A percentile compares a stretch with the other conserved stretches of the same genome.
These are phyloP conservation scores for Orbilia ellipsospora DNA, from an alignment of 2,329 filamentous ascomycete genomes.

Conservation along the genomic window DNA sequence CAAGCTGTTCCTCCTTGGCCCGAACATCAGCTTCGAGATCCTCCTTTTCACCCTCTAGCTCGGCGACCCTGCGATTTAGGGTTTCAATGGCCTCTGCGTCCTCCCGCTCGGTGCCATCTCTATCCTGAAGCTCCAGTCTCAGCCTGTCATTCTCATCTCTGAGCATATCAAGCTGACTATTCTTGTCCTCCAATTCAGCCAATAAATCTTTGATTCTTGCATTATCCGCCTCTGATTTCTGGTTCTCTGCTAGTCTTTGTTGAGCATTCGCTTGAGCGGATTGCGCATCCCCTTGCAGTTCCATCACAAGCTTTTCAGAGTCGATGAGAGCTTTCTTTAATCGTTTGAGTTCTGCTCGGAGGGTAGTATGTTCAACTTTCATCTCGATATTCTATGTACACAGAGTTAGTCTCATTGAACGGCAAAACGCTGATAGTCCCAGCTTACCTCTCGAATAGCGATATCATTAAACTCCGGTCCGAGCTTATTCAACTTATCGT, in stretches of 20 bases:
- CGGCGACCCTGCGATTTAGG: conserved; percentile 56
- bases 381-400: conserved; percentile 82
- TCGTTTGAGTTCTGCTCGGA: conserved; percentile 85
- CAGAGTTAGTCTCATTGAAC: conserved; percentile 1
- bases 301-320: conserved; percentile 87
- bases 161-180: conserved; percentile 62
- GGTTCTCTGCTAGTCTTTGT: conserved; percentile 76
- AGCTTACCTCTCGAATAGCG: conserved; percentile 73
- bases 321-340: conserved; percentile 85
- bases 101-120: conserved; percentile 61
- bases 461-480: conserved; percentile 90
- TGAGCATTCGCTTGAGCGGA: conserved; percentile 86
- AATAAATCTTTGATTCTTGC: conserved; percentile 70
- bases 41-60: conserved; percentile 77
- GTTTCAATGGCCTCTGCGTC: conserved; percentile 59
- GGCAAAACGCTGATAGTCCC: not conserved
- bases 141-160: conserved; percentile 71
- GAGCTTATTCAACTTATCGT: conserved; percentile 86
- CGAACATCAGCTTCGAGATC: conserved; percentile 80
- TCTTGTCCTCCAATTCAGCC: conserved; percentile 69
- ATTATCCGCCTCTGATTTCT: conserved; percentile 70
- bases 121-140: conserved; percentile 69
- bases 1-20: conserved; percentile 78
- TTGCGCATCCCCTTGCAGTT: conserved; percentile 81
- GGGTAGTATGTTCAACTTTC: conserved; percentile 89